phyloP scores from a whole-genome alignment of 306 rosid species.

The Neltuma alba region DNA sequence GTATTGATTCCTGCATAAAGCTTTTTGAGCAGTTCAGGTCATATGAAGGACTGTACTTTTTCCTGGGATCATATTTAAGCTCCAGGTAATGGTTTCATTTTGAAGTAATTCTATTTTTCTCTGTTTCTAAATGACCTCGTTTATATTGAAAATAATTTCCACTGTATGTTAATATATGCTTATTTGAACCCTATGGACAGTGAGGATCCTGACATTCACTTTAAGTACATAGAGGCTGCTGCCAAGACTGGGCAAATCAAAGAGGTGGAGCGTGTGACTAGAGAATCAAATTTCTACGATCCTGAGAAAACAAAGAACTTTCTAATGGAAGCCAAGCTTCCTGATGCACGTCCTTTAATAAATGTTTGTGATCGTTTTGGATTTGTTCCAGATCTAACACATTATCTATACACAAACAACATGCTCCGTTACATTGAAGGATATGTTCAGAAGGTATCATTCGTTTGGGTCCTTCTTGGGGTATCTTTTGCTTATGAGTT shows the following conservation, averaged over 20 bases:
- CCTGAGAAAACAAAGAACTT: conserved; percentile 96
- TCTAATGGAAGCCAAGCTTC: conserved; percentile 97
- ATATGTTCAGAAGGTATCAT: conserved; percentile 93
- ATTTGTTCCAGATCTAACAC: conserved; percentile 98
- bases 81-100: conserved; percentile 67
- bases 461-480: background rate
- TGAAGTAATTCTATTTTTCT: conserved; percentile 1
- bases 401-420: conserved; percentile 89
- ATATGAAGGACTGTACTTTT: conserved; percentile 96
- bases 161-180: conserved; percentile 23
- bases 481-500: conserved; percentile 13
- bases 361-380: conserved; percentile 99
- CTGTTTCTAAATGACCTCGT: conserved; percentile 9
- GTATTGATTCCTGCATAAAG: conserved; percentile 90
- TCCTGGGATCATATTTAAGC: conserved; percentile 95
- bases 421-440: conserved; percentile 99
- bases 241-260: conserved; percentile 99
- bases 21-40: conserved; percentile 97
- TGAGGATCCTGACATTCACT: conserved; percentile 99
- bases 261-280: conserved; percentile 98
- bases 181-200: conserved; percentile 53
- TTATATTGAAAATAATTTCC: conserved; percentile 21
- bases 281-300: conserved; percentile 98
- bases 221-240: conserved; percentile 97
- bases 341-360: conserved; percentile 95